Evolutionary conservation across 1,139 yeast genomes (phyloP).

Genomic region (Pneumocystis jirovecii): DNA sequence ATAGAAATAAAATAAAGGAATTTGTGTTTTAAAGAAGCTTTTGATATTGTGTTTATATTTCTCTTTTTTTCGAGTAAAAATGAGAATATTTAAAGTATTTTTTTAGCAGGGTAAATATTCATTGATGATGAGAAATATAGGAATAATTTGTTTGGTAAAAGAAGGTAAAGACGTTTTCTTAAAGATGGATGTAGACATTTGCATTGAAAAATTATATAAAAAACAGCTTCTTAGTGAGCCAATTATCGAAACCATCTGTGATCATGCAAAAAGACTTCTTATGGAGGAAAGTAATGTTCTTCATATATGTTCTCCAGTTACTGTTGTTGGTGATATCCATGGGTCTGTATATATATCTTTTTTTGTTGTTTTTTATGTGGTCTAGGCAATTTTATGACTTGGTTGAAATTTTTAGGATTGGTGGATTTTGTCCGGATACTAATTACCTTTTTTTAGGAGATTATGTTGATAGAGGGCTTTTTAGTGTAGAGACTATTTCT

Average conservation of each 20-base stretch:
- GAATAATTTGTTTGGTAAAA: not conserved
- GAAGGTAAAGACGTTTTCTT: not conserved
- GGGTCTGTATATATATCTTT: conserved; percentile 33
- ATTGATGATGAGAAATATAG: not conserved
- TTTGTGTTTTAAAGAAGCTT: too few species aligned
- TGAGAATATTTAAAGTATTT: not conserved
- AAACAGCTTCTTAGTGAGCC: conserved; percentile 56
- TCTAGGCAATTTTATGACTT: conserved; percentile 68
- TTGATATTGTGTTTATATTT: too few species aligned
- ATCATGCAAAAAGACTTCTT: conserved; percentile 56
- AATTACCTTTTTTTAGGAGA: conserved; percentile 74
- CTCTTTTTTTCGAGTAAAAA: too few species aligned
- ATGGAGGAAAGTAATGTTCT: conserved; percentile 76
- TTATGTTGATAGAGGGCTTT: conserved; percentile 78
- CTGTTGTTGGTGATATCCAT: conserved; percentile 97
- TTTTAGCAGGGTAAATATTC: too few species aligned
- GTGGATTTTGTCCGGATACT: conserved; percentile 87
- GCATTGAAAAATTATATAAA: conserved; percentile 47
- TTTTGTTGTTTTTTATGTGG: not conserved
- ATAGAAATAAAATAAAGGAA: too few species aligned
- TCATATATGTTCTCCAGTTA: conserved; percentile 68
- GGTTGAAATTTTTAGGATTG: conserved; percentile 78
- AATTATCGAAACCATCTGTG: conserved; percentile 50
- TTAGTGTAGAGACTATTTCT: conserved; percentile 82
- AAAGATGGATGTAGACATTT: conserved; percentile 41